Conservation (phyloP, 108 stramenopile species). For the Skeletonema tropicum region DNA sequence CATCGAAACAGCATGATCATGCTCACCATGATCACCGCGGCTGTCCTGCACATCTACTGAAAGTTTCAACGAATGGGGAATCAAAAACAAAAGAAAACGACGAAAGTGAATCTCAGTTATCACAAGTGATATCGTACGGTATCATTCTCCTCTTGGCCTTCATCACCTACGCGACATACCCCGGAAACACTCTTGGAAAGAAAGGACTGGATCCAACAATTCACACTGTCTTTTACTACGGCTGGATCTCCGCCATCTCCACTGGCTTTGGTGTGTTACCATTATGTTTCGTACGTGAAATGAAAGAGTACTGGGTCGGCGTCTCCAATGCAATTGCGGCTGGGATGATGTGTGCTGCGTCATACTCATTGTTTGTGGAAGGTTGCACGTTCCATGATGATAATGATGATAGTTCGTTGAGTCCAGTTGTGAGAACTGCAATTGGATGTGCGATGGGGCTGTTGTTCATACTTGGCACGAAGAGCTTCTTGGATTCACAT, state of each 20-base stretch:
- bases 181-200: constrained; percentile 59
- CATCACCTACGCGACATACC: constrained; percentile 54
- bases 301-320: constrained; percentile 83
- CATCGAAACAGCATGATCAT: constrained; percentile 23
- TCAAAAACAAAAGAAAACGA: neutral
- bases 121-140: constrained; percentile 30
- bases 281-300: constrained; percentile 72
- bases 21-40: constrained; percentile 42
- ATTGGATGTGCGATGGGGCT: constrained; percentile 79
- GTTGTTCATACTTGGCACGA: constrained; percentile 83
- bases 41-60: constrained; percentile 40
- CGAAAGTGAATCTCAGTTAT: constrained; percentile 24
- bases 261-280: constrained; percentile 96
- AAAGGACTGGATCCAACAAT: constrained; percentile 60
- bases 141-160: constrained; percentile 39
- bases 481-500: constrained; percentile 80
- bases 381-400: constrained; percentile 79
- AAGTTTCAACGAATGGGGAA: constrained; percentile 7
- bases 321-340: constrained; percentile 95
- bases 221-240: constrained; percentile 94
- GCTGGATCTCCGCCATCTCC: constrained; percentile 95
- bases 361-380: constrained; percentile 86
- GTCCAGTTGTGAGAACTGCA: constrained; percentile 60
- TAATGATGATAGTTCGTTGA: constrained; percentile 56
- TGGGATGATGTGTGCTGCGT: constrained; percentile 98